Base-by-base conservation (phyloP, 1,284 basidiomycete genomes). In the Pascua sp. region DNA sequence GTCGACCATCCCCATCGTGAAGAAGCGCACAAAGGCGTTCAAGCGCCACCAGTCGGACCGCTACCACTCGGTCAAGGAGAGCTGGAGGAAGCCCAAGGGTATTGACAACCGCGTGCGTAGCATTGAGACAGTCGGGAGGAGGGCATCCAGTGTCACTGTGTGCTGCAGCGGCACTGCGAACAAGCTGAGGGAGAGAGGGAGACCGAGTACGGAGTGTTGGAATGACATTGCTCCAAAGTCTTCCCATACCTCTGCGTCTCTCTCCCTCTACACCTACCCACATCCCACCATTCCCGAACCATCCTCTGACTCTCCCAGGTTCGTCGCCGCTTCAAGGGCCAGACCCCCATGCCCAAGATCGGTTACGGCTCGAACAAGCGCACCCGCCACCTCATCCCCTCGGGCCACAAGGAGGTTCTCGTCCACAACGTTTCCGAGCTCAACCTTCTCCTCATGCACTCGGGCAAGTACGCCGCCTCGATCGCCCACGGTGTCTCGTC, bases 31-130 rank as follows among this genome's bases (percentile, higher is more conserved):
- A 70, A 91, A 90, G 81, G 81, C 81, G 74, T 95, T 96, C 90
- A 95, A 94, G 90, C 90, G 93, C 79, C 93, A 96, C 81, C 93
- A 97, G 81, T 94, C 91, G 57, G 93, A 96, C 82, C 88, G 94
- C 77, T 97, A 95, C 83, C 85, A 89, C 78, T 82, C 87, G 67
- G 92, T 97, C 69, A 93, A 93, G 84, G 91, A 94, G 83, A 83
- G 89, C 83, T 97, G 93, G 94, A 85, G 93, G 80, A 97, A 95
- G 82, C 91, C 91, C 68, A 95, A 94, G 85, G 78, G 91, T 89
- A 93, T 93, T 72, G 91, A 93, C 78, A 93, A 93, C 85, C 86
- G 91, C 76, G 76, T 78, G 62, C 41, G 73, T 73, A 54, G 24
- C 24, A 32, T 32, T 32, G 24, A 32, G 24, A 3, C 3, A 32